These are phyloP conservation scores for Malbranchea zuffiana DNA, from an alignment of 2,329 filamentous ascomycete genomes.

Conservation along the genomic window DNA sequence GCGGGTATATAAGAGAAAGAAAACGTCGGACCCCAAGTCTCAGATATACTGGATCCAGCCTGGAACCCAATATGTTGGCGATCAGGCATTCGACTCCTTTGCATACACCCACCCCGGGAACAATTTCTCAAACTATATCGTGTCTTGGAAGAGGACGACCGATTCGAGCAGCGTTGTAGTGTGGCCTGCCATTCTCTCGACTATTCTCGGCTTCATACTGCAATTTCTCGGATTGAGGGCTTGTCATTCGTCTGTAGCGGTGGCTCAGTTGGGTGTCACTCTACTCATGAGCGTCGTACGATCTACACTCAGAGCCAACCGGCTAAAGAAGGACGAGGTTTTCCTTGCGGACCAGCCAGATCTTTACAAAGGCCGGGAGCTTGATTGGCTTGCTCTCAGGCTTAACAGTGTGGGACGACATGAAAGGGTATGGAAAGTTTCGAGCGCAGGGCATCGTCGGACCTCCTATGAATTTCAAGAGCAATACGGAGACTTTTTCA, in stretches of 20 bases:
- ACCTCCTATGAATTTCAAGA: no score
- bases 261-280: conserved; percentile 15
- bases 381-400: no score
- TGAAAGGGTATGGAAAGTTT: no score
- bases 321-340: not conserved
- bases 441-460: no score
- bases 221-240: conserved; percentile 19
- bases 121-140: conserved; percentile 2
- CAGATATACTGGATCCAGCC: conserved; percentile 17
- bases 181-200: conserved; percentile 5
- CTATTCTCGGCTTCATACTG: conserved; percentile 14
- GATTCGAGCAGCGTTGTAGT: not conserved
- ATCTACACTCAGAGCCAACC: conserved; percentile 11
- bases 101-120: conserved; percentile 2
- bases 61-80: conserved; percentile 17
- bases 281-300: conserved; percentile 17
- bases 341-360: no score
- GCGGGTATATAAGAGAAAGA: conserved; percentile 7
- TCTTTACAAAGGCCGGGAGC: no score
- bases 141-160: conserved; percentile 7
- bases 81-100: conserved; percentile 19
- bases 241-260: conserved; percentile 15
- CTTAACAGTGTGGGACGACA: no score
- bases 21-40: not conserved
- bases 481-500: no score